Conservation (phyloP, 2,329 filamentous ascomycete genomes). For the Talaromyces sp. region DNA sequence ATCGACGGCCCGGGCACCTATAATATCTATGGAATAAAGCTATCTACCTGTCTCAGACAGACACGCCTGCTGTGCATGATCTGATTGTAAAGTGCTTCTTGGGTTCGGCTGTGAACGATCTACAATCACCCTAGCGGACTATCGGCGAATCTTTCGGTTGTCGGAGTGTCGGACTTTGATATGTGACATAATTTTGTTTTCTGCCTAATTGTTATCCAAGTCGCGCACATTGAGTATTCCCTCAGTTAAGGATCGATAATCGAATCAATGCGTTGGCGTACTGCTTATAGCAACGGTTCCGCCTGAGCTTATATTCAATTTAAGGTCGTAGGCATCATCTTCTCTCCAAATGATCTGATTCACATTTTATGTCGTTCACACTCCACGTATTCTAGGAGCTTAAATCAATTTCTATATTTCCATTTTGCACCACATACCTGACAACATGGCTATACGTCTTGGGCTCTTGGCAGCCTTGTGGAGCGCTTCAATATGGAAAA, state of each 20-base stretch:
- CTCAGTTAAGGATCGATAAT: not conserved
- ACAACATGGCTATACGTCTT: constrained; percentile 4
- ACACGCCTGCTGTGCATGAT: not conserved
- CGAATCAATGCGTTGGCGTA: not conserved
- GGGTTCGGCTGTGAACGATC: not conserved
- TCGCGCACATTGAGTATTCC: too few relatives aligned
- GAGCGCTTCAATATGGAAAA: not conserved
- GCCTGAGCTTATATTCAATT: too few relatives aligned
- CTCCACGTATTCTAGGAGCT: not conserved
- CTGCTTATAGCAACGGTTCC: not conserved
- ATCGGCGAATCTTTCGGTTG: not conserved
- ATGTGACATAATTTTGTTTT: not conserved
- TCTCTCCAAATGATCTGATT: not conserved
- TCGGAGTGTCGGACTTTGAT: constrained; percentile 3
- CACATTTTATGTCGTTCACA: not conserved
- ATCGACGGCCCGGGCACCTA: not conserved
- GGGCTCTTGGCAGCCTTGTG: not conserved
- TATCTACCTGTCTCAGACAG: not conserved
- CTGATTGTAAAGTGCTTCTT: not conserved
- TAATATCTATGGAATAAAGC: not conserved
- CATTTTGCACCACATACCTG: not conserved
- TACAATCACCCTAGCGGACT: constrained; percentile 7
- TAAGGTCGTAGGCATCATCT: not conserved
- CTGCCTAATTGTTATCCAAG: not conserved
- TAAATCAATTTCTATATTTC: not conserved